Percentiles rank a stretch among this genome's conserved stretches.
Conservation (phyloP, 257 asterid species). For the Dorcoceras hygrometricum region DNA sequence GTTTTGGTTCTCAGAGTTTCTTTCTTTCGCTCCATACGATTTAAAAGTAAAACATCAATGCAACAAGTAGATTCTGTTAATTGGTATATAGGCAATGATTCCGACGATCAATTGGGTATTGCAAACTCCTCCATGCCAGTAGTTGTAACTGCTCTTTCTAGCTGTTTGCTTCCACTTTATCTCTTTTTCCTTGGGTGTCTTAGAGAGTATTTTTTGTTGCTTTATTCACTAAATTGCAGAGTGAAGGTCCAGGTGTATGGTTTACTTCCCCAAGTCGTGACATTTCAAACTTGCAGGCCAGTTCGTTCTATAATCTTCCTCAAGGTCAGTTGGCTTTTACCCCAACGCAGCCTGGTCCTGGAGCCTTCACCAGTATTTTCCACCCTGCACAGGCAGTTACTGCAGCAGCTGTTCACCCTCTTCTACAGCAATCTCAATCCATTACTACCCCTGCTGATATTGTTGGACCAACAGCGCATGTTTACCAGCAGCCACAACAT, state of each 20-base stretch:
- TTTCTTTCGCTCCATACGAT: not conserved
- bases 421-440: slow-evolving; percentile 80
- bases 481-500: slow-evolving; percentile 89
- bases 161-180: not conserved
- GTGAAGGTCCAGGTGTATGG: slow-evolving; percentile 83
- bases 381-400: slow-evolving; percentile 79
- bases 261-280: slow-evolving; percentile 62
- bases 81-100: not conserved
- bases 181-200: not conserved
- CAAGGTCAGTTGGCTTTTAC: slow-evolving; percentile 77
- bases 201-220: slow-evolving; percentile 21
- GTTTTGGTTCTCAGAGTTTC: not conserved
- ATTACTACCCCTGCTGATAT: slow-evolving; percentile 66
- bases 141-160: not conserved
- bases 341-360: slow-evolving; percentile 74
- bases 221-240: slow-evolving; percentile 40
- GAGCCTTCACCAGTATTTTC: slow-evolving; percentile 65
- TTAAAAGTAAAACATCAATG: too few relatives aligned
- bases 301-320: slow-evolving; percentile 78
- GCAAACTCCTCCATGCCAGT: not conserved
- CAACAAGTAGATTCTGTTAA: not conserved
- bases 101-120: not conserved
- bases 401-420: slow-evolving; percentile 62
- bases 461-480: slow-evolving; percentile 61
- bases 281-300: slow-evolving; percentile 63